Evolutionary conservation across 345 rosid species (phyloP), one percentile per base, ranked within the genome.

Genomic region (Brassica cretica): DNA sequence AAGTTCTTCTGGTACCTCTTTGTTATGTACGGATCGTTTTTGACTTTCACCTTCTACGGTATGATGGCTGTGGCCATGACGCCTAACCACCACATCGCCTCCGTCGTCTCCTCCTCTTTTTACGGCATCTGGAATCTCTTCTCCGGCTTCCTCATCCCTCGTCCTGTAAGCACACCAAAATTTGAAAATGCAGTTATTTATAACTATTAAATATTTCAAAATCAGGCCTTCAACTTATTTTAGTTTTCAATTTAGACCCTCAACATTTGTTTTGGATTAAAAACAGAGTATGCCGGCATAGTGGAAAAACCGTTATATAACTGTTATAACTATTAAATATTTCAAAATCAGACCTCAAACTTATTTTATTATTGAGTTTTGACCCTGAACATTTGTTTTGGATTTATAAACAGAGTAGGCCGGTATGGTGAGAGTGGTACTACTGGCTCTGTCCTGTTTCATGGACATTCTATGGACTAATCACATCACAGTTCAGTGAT

Each of bases 41-140:
- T 90, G 30, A 87, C 87, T 82, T 90, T 86, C 88, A 86, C 96
- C 74, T 89, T 72, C 79, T 87, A 87, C 1, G 96, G 93, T 7
- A 90, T 89, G 93, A 89, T 90, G 93, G 70, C 86, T 2, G 89
- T 89, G 2, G 90, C 89, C 5, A 76, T 85, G 81, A 89, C 93
- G 1, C 95, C 95, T 3, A 89, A 89, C 60, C 83, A 83, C 82
- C 85, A 87, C 82, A 84, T 87, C 25, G 86, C 90, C 27, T 37
- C 84, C 81, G 85, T 88, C 8, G 75, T 83, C 68, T 85, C 90
- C 18, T 61, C 87, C 10, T 88, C 86, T 37, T 85, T 89, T 64
- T 89, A 80, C 35, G 77, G 74, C 18, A 3, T 89, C 0, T 90
- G 93, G 95, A 87, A 87, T 71, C 66, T 89, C 51, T 90, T 89